Conservation (phyloP, 2,329 filamentous ascomycete species). For the Knufia fluminis region DNA sequence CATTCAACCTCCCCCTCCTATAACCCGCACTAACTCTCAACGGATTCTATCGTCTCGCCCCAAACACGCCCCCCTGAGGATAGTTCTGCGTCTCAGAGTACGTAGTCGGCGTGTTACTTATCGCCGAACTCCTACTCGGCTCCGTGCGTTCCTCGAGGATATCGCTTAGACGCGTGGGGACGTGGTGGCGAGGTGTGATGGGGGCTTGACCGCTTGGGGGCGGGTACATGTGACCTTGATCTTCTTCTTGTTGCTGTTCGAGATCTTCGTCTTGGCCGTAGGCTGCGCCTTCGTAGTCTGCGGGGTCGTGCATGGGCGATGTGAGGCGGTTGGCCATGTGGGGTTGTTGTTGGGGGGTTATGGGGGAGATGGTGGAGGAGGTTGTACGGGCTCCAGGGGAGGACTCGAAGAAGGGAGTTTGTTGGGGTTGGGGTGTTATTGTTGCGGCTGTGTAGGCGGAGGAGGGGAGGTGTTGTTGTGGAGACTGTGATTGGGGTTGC, state of each 20-base stretch:
- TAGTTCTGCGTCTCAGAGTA: too few species aligned
- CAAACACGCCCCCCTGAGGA: neutral
- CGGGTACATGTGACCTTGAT: too few species aligned
- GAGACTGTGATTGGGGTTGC: constrained; percentile 28
- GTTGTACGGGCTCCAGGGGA: constrained; percentile 16
- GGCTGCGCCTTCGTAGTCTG: constrained; percentile 51
- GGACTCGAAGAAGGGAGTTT: constrained; percentile 2
- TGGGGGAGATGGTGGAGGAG: constrained; percentile 11
- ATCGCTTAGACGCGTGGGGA: constrained; percentile 80
- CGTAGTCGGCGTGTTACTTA: constrained; percentile 3
- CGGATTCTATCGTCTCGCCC: constrained; percentile 6
- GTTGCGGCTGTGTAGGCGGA: neutral
- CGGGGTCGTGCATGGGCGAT: neutral
- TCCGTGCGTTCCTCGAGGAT: constrained; percentile 65
- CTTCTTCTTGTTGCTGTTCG: too few species aligned
- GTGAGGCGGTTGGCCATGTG: constrained; percentile 9
- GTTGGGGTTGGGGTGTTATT: constrained; percentile 5
- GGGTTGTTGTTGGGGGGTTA: constrained; percentile 12
- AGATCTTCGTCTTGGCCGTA: constrained; percentile 42
- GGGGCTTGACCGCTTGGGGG: constrained; percentile 17
- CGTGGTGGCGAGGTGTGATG: constrained; percentile 56
- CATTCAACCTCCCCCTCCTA: neutral
- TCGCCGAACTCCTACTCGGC: constrained; percentile 56
- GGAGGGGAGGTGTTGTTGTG: neutral
- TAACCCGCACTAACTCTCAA: neutral